Percentiles rank a stretch among this genome's conserved stretches.
These are phyloP conservation scores for Thymus quinquecostatus DNA, from an alignment of 257 asterid genomes.

Conservation along the genomic window DNA sequence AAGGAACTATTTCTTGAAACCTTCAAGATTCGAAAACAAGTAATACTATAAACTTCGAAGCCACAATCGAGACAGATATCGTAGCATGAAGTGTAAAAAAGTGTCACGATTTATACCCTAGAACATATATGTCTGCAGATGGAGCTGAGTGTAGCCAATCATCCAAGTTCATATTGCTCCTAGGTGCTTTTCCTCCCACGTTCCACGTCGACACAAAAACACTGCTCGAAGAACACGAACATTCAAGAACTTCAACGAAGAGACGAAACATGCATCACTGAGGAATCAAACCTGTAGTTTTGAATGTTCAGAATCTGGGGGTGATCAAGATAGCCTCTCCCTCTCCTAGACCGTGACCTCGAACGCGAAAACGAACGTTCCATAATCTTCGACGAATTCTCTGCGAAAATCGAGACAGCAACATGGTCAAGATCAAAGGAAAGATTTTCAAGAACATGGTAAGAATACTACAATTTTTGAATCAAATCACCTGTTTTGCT, in stretches of 20 bases:
- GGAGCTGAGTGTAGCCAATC: constrained; percentile 90
- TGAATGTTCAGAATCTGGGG: constrained; percentile 91
- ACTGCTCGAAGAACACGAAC: constrained; percentile 44
- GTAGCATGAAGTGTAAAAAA: no score
- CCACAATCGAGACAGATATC: no score
- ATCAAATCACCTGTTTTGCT: constrained; percentile 64
- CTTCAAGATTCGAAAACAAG: constrained; percentile 33
- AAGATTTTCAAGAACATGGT: not conserved
- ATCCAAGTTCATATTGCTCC: constrained; percentile 63
- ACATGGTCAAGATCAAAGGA: constrained; percentile 21
- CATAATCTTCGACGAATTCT: constrained; percentile 48
- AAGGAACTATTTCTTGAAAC: constrained; percentile 94
- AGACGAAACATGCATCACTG: not conserved
- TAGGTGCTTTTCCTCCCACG: constrained; percentile 86
- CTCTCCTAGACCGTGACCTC: constrained; percentile 61
- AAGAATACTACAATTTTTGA: not conserved
- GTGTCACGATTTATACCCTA: not conserved
- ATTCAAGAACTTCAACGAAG: not conserved
- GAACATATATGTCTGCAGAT: constrained; percentile 89
- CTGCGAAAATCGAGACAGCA: constrained; percentile 42
- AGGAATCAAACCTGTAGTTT: constrained; percentile 45
- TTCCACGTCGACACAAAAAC: constrained; percentile 95
- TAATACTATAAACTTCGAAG: no score
- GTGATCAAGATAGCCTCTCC: constrained; percentile 83
- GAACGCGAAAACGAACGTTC: constrained; percentile 63